Conservation (phyloP, 225 moss, liverwort and hornwort genomes). For the Sphagnum contortum region DNA sequence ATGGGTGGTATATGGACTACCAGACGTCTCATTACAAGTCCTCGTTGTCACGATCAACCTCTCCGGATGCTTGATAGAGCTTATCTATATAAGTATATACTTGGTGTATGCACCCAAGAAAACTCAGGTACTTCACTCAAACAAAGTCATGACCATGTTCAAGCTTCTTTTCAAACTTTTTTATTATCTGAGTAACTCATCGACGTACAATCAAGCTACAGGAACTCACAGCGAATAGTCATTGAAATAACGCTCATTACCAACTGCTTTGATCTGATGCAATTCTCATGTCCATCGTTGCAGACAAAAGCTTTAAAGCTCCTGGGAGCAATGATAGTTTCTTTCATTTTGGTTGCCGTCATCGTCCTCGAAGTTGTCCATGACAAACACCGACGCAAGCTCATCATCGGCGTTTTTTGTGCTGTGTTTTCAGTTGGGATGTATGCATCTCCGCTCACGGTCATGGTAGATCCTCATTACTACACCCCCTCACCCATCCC, state of each 20-base stretch:
- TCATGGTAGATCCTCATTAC: no score
- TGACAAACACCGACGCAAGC: no score
- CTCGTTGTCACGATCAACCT: constrained; percentile 71
- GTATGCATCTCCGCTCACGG: no score
- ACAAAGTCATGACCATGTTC: neutral
- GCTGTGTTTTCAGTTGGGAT: no score
- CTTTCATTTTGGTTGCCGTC: no score
- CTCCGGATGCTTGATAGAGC: constrained; percentile 50
- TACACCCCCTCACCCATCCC: no score
- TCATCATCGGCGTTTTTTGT: no score
- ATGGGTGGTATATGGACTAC: constrained; percentile 73
- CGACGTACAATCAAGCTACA: no score
- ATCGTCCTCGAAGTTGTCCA: no score
- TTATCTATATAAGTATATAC: constrained; percentile 39
- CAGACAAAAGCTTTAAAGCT: neutral
- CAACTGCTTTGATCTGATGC: neutral
- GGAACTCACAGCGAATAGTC: no score
- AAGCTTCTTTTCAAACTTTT: neutral
- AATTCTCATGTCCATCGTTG: neutral
- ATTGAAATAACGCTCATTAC: no score
- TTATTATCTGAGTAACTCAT: neutral
- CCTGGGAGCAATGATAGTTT: no score
- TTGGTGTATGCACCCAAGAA: constrained; percentile 14
- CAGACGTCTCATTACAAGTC: constrained; percentile 32
- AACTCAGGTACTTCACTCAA: constrained; percentile 17